Evolutionary conservation across 192 early-diverging fungal species (phyloP), one percentile per base, ranked within the genome.

Genomic region (Gigaspora rosea): DNA sequence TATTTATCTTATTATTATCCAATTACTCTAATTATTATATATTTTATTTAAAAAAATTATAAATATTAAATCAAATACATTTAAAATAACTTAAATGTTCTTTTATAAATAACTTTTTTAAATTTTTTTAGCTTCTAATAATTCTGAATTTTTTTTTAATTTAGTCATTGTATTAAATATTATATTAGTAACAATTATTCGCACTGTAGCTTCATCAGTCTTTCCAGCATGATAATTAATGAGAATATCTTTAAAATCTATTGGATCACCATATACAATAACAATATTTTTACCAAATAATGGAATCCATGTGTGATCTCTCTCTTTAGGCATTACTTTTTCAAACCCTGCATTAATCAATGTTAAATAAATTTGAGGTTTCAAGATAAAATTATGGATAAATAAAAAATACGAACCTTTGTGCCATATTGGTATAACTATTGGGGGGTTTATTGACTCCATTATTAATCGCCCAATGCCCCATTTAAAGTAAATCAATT

Each of bases 391-490:
- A 20, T 13, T 4, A 32, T 27, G 16, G 61, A 74, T 20, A 7
- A 27, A 79, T 3, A 79, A 79, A 70, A 76, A 77, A 77, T 82
- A 76, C 2, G 66, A 68, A 81, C 92, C 89, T 70, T 87, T 73
- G 78, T 94, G 90, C 84, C 88, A 89, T 78, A 94, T 82, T 57
- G 94, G 90, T 3, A 95, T 72, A 8, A 95, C 88, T 18, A 94
- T 83, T 0, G 94, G 91, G 2, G 84, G 86, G 33, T 84, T 83
- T 8, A 70, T 78, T 8, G 91, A 84, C 75, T 97, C 95, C 93
- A 94, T 93, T 32, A 95, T 80, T 77, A 97, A 82, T 41, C 96
- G 85, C 15, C 91, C 93, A 11, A 97, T 86, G 12, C 96, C 96
- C 96, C 96, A 97, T 78, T 91, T 90, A 78, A 95, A 94, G 48